phyloP scores from a whole-genome alignment of 129 eudicot genomes.

The Tanacetum coccineum region DNA sequence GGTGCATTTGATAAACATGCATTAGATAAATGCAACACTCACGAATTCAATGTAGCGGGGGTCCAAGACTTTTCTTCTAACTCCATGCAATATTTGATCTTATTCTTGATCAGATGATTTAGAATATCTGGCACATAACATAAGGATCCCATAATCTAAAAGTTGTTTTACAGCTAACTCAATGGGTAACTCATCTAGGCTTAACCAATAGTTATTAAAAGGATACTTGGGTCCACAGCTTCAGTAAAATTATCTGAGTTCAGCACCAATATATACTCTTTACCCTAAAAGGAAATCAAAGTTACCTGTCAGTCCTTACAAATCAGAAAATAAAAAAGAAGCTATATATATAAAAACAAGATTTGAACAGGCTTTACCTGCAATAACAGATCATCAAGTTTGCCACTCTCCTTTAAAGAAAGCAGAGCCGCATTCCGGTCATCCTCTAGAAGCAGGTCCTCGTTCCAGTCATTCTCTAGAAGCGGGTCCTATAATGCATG shows the following conservation, averaged over 20 bases:
- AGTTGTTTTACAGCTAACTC: slow-evolving; percentile 5
- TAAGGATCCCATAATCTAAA: slow-evolving; percentile 46
- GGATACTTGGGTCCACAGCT: slow-evolving; percentile 82
- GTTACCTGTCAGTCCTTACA: not conserved
- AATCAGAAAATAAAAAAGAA: not conserved
- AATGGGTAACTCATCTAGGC: not conserved
- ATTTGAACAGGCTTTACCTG: slow-evolving; percentile 38
- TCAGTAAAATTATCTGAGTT: slow-evolving; percentile 53
- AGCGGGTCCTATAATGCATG: slow-evolving; percentile 35
- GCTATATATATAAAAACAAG: not conserved
- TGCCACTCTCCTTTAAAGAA: slow-evolving; percentile 51
- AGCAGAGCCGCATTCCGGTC: slow-evolving; percentile 33
- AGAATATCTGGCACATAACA: slow-evolving; percentile 48
- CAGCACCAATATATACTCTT: slow-evolving; percentile 61
- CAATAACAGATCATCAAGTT: slow-evolving; percentile 41
- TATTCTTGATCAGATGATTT: slow-evolving; percentile 54
- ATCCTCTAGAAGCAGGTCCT: slow-evolving; percentile 16
- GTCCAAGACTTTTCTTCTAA: slow-evolving; percentile 41
- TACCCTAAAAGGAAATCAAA: slow-evolving; percentile 47
- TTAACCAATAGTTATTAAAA: slow-evolving; percentile 15
- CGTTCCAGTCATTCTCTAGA: slow-evolving; percentile 15
- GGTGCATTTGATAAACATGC: not conserved
- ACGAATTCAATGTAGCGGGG: slow-evolving; percentile 46
- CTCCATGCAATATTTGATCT: slow-evolving; percentile 67
- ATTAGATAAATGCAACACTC: slow-evolving; percentile 30